Conservation (phyloP, 1,284 basidiomycete species). For the Spongiforma sp. region DNA sequence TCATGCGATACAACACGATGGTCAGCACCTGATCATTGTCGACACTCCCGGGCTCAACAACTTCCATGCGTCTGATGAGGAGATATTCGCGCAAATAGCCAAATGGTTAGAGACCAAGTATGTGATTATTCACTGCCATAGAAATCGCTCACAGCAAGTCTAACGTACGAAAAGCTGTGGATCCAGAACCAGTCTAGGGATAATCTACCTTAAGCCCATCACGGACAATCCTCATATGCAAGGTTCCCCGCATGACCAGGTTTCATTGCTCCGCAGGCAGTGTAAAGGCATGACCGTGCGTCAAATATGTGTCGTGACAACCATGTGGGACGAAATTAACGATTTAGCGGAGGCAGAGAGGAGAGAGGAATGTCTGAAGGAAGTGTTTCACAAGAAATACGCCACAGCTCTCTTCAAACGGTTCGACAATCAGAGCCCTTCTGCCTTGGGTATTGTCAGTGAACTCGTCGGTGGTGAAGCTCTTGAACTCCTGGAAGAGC, state of each 20-base stretch:
- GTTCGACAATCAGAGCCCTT: conserved; percentile 9
- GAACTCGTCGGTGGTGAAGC: not conserved
- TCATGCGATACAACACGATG: conserved; percentile 6
- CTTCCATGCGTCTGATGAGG: not conserved
- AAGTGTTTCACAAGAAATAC: not conserved
- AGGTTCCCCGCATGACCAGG: not conserved
- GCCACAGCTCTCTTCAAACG: conserved; percentile 1
- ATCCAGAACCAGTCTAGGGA: not conserved
- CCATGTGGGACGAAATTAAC: conserved; percentile 15
- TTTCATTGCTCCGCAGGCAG: conserved; percentile 5
- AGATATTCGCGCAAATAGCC: conserved; percentile 5
- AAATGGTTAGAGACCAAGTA: conserved; percentile 5
- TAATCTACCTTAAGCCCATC: conserved; percentile 15
- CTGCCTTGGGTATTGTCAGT: not conserved
- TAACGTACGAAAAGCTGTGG: not conserved
- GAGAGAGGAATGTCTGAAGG: conserved; percentile 5
- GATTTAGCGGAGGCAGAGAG: conserved; percentile 5
- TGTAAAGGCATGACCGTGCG: not conserved
- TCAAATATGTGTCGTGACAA: conserved; percentile 13
- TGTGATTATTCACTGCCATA: not conserved
- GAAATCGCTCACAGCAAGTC: not conserved
- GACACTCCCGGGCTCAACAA: conserved; percentile 19
- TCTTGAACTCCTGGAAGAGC: not conserved
- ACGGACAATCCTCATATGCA: conserved; percentile 13
- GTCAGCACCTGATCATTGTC: conserved; percentile 5